phyloP scores from a whole-genome alignment of 768 basidiomycete species.

The Trametes punicea region DNA sequence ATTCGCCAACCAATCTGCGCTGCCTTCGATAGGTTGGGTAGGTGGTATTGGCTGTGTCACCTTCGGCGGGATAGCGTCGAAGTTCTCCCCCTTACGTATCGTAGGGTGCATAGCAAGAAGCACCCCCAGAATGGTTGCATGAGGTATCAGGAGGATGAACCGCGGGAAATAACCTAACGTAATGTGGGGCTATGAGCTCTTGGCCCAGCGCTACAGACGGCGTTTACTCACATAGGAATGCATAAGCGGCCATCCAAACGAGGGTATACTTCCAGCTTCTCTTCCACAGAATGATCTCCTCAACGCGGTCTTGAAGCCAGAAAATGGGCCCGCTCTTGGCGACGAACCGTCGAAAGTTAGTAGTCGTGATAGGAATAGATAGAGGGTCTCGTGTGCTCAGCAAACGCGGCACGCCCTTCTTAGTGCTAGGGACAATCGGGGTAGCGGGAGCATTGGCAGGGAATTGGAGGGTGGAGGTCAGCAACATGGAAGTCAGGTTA shows the following conservation, averaged over 20 bases:
- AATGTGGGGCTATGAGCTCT: not conserved
- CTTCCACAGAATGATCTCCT: conserved; percentile 84
- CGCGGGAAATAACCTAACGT: conserved; percentile 72
- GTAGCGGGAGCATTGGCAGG: conserved; percentile 21
- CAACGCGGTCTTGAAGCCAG: conserved; percentile 85
- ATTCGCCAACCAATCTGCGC: conserved; percentile 81
- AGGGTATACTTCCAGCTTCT: conserved; percentile 67
- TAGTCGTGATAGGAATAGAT: conserved; percentile 71
- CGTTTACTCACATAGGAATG: conserved; percentile 60
- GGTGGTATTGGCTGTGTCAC: conserved; percentile 21
- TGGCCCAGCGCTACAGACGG: not conserved
- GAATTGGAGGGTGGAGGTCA: conserved; percentile 21
- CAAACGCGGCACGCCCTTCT: conserved; percentile 34
- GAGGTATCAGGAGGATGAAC: conserved; percentile 67
- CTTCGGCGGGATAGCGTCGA: conserved; percentile 28
- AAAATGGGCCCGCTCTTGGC: conserved; percentile 74
- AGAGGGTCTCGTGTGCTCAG: conserved; percentile 65
- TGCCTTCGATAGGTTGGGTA: conserved; percentile 51
- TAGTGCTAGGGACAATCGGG: conserved; percentile 14
- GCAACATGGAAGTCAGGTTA: conserved; percentile 32
- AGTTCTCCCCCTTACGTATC: conserved; percentile 12
- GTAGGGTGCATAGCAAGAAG: conserved; percentile 66
- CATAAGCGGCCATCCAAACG: conserved; percentile 74
- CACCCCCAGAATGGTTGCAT: conserved; percentile 54
- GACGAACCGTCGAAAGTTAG: conserved; percentile 81